Percentiles rank a stretch among this genome's conserved stretches.
Conservation (phyloP, 2,329 filamentous ascomycete species). For the Aspergillus proliferans region DNA sequence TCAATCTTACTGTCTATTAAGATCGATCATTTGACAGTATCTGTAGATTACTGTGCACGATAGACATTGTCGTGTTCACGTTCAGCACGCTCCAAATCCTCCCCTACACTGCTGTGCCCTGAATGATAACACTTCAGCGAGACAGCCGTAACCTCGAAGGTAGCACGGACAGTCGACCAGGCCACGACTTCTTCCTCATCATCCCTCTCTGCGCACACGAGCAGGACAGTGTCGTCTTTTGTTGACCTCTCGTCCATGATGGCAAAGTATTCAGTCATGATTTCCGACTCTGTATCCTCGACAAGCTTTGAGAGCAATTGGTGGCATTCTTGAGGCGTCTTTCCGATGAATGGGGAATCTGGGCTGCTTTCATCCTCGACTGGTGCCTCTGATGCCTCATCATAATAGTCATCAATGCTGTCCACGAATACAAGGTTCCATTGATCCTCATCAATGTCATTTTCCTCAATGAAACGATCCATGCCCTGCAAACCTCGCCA, state of each 20-base stretch:
- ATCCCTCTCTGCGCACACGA: slow-evolving; percentile 1
- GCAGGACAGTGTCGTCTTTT: slow-evolving; percentile 1
- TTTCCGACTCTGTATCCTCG: slow-evolving; percentile 1
- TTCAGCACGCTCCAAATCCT: neutral
- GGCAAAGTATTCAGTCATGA: neutral
- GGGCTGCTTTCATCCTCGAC: neutral
- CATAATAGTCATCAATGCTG: slow-evolving; percentile 1
- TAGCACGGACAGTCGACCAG: neutral
- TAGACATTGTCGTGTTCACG: neutral
- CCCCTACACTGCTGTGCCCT: neutral
- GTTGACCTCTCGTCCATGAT: slow-evolving; percentile 1
- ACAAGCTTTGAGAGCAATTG: slow-evolving; percentile 1
- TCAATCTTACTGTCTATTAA: neutral
- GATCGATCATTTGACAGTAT: neutral
- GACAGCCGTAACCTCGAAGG: neutral
- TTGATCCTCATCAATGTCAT: neutral
- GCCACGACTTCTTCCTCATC: neutral
- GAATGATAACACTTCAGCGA: neutral
- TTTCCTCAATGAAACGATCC: slow-evolving; percentile 1
- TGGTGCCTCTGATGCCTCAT: slow-evolving; percentile 1
- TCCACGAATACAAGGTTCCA: slow-evolving; percentile 1
- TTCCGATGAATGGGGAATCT: slow-evolving; percentile 1
- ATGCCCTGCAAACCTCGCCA: neutral
- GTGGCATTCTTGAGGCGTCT: slow-evolving; percentile 1
- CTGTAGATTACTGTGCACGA: neutral